Base-by-base conservation (phyloP, 1,139 yeast genomes). In the Saccharomyces uvarum region DNA sequence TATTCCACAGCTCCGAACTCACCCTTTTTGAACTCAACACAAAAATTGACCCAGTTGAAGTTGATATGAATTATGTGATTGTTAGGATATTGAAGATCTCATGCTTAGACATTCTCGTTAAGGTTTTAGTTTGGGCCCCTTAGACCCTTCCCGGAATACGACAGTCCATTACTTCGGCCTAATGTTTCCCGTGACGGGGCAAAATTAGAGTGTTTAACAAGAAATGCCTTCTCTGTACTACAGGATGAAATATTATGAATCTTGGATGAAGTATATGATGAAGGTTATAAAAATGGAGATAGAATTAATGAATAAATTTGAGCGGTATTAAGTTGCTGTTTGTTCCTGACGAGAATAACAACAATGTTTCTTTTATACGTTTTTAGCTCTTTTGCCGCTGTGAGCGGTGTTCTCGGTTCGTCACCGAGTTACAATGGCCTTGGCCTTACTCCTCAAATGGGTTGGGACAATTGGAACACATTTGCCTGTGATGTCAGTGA, bases 381-480 rank as follows among this genome's bases (percentile, higher is more conserved):
- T 13, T 32, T 32, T 13, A 32, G 7, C n/a, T 11, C 38, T 11
- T 11, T 13, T 19, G 19, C 38, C n/a, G 38, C 38, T 32, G 38
- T 32, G n/a, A 32, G 7, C 16, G 38, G 38, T 32, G 38, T n/a
- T 5, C 38, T 32, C n/a, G 38, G 38, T n/a, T 32, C 38, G 7
- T 26, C 51, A 13, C 53, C 55, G 21, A 54, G 57, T 41, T 61
- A 67, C 49, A 68, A 68, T 56, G 70, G 70, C 2, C 58, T 67
- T 16, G 67, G 68, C 13, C 47, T 50, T 21, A 62, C 64, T 1
- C 71, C 72, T 4, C 67, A 61, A 48, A 61, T 69, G 67, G 72
- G 72, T 8, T 69, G 70, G 70, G 64, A 69, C 56, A 63, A 64
- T 27, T 69, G 72, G 72, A 65, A 65, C 49, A 59, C 63, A 3